phyloP scores from a whole-genome alignment of 2,329 filamentous ascomycete species.

The Aspergillus amoenus region DNA sequence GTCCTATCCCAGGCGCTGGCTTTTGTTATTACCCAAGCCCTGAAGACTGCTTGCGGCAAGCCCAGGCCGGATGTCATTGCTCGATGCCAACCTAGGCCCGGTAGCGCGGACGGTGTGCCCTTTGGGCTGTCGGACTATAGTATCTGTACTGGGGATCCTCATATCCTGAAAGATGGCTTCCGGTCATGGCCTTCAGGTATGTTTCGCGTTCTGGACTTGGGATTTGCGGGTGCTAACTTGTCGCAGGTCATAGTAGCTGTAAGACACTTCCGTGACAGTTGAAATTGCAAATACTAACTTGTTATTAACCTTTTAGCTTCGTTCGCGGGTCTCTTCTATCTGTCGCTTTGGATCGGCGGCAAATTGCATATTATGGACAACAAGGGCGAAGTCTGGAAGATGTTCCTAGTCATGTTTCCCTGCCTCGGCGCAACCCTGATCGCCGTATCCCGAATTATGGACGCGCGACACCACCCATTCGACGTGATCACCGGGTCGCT shows the following conservation, averaged over 20 bases:
- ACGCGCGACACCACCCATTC: slow-evolving; percentile 61
- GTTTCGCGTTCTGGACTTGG: slow-evolving; percentile 3
- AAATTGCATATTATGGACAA: slow-evolving; percentile 61
- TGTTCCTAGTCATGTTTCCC: slow-evolving; percentile 55
- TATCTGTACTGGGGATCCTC: slow-evolving; percentile 53
- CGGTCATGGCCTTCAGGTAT: slow-evolving; percentile 58
- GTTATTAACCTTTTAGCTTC: slow-evolving; percentile 43
- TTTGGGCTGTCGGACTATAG: slow-evolving; percentile 47
- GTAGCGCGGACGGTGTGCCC: slow-evolving; percentile 34
- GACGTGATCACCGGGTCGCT: slow-evolving; percentile 58
- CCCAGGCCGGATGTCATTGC: slow-evolving; percentile 60
- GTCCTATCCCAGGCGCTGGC: slow-evolving; percentile 54
- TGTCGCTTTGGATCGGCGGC: slow-evolving; percentile 59
- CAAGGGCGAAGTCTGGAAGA: slow-evolving; percentile 61
- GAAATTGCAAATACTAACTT: slow-evolving; percentile 13
- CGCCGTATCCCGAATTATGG: slow-evolving; percentile 60
- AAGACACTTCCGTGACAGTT: background rate
- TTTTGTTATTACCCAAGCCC: slow-evolving; percentile 57
- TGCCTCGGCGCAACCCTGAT: slow-evolving; percentile 55
- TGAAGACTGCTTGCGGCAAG: slow-evolving; percentile 62
- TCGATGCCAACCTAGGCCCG: slow-evolving; percentile 48
- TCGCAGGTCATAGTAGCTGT: slow-evolving; percentile 24
- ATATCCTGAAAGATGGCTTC: slow-evolving; percentile 59
- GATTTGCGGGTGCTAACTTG: slow-evolving; percentile 17
- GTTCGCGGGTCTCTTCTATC: slow-evolving; percentile 60